Conservation (phyloP, 176 grass and related monocot genomes). For the Aegilops tauschii region DNA sequence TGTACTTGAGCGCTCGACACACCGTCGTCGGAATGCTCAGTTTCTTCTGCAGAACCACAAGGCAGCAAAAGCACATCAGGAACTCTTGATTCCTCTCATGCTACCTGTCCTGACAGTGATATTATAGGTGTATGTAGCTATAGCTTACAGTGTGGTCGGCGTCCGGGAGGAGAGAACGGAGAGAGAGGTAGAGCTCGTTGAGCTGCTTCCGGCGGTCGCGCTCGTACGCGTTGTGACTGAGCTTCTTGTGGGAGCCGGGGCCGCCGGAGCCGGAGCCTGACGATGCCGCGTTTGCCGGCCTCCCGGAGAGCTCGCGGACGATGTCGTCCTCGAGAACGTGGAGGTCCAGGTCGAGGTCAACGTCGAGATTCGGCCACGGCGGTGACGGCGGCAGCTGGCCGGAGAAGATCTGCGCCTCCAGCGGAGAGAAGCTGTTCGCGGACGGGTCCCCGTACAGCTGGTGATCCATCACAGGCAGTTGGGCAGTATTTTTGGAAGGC, state of each 20-base stretch:
- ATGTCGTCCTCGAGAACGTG: conserved; percentile 21
- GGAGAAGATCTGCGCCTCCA: conserved; percentile 43
- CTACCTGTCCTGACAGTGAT: neutral
- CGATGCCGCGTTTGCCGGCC: conserved; percentile 18
- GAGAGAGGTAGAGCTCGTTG: conserved; percentile 73
- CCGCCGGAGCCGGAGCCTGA: conserved; percentile 33
- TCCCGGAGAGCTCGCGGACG: conserved; percentile 30
- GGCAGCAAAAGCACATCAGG: neutral
- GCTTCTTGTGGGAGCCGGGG: conserved; percentile 47
- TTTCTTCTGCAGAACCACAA: conserved; percentile 56
- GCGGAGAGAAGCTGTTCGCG: conserved; percentile 38
- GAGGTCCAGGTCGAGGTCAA: conserved; percentile 21
- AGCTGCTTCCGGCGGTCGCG: conserved; percentile 89
- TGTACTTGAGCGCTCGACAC: conserved; percentile 73
- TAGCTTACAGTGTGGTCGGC: conserved; percentile 50
- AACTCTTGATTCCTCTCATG: neutral
- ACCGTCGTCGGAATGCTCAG: conserved; percentile 76
- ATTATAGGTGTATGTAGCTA: neutral
- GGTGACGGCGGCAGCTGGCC: conserved; percentile 37
- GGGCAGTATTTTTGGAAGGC: neutral
- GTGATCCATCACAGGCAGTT: conserved; percentile 29
- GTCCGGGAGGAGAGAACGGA: conserved; percentile 66
- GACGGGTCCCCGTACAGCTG: conserved; percentile 45
- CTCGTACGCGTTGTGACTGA: conserved; percentile 90
- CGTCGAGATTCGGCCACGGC: conserved; percentile 8